These are phyloP conservation scores for Solanum lycopersicoides DNA, from an alignment of 257 asterid species.

Conservation along the genomic window DNA sequence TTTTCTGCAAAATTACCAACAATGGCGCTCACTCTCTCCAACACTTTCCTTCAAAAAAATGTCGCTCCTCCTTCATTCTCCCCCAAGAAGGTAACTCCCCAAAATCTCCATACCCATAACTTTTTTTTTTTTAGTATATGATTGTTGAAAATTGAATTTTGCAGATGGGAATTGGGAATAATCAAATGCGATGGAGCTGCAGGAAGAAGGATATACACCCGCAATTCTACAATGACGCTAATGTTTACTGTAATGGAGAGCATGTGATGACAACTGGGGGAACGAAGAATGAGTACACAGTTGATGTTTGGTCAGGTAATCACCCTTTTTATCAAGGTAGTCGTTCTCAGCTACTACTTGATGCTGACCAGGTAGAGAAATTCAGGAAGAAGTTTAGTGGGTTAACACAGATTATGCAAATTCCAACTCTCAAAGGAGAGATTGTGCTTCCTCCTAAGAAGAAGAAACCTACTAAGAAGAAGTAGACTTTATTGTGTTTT, in stretches of 20 bases:
- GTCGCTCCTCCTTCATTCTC: constrained; percentile 24
- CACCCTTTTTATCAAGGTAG: constrained; percentile 91
- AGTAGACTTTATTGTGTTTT: not conserved
- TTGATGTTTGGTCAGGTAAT: constrained; percentile 97
- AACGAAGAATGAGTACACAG: constrained; percentile 79
- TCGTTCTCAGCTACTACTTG: constrained; percentile 45
- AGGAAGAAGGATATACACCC: constrained; percentile 95
- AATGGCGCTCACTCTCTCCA: constrained; percentile 73
- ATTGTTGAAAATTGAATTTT: not conserved
- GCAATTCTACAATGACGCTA: constrained; percentile 56
- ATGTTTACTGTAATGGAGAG: constrained; percentile 90
- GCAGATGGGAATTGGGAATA: constrained; percentile 42
- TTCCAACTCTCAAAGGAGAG: constrained; percentile 92
- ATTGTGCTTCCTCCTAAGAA: constrained; percentile 10
- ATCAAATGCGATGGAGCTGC: constrained; percentile 53
- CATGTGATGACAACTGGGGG: constrained; percentile 96
- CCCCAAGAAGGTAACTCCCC: constrained; percentile 31
- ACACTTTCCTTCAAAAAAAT: constrained; percentile 46
- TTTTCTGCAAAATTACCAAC: not conserved
- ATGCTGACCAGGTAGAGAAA: constrained; percentile 83
- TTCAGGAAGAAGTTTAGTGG: constrained; percentile 73
- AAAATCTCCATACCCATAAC: not conserved
- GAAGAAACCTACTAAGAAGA: not conserved
- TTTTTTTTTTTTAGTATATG: not conserved
- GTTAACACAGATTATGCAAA: constrained; percentile 54